Conservation (phyloP, 495 filamentous ascomycete species). For the Cercophora samala region DNA sequence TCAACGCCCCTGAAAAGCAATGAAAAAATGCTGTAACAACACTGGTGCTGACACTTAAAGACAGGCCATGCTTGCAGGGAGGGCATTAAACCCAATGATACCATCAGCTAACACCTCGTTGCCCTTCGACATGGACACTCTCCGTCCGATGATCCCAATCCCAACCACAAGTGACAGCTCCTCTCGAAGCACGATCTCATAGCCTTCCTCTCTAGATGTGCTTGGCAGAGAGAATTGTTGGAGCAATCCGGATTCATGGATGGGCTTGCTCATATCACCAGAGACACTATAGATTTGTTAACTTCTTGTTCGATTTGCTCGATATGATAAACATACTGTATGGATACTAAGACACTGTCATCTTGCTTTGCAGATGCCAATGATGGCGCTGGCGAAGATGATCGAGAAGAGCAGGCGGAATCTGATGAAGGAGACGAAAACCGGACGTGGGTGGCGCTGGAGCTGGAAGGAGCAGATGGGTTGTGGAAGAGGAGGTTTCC, state of each 20-base stretch:
- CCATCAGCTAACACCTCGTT: constrained; percentile 40
- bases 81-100: constrained; percentile 47
- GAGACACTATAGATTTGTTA: constrained; percentile 28
- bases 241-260: constrained; percentile 36
- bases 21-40: background rate
- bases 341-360: constrained; percentile 28
- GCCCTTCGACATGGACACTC: constrained; percentile 39
- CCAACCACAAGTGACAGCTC: constrained; percentile 42
- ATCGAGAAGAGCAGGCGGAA: background rate
- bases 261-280: constrained; percentile 37
- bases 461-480: constrained; percentile 24
- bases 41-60: background rate
- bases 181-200: constrained; percentile 34
- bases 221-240: constrained; percentile 31
- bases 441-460: constrained; percentile 31
- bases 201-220: constrained; percentile 10
- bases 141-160: constrained; percentile 47
- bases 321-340: constrained; percentile 26
- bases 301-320: background rate
- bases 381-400: background rate
- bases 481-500: constrained; percentile 36
- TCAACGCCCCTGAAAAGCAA: background rate
- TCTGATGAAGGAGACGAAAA: constrained; percentile 16
- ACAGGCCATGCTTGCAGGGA: constrained; percentile 1
- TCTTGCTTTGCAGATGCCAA: background rate